Percentiles rank a stretch among this genome's conserved stretches.
Evolutionary conservation across 306 rosid genomes (phyloP).

Genomic region (Quercus suber): DNA sequence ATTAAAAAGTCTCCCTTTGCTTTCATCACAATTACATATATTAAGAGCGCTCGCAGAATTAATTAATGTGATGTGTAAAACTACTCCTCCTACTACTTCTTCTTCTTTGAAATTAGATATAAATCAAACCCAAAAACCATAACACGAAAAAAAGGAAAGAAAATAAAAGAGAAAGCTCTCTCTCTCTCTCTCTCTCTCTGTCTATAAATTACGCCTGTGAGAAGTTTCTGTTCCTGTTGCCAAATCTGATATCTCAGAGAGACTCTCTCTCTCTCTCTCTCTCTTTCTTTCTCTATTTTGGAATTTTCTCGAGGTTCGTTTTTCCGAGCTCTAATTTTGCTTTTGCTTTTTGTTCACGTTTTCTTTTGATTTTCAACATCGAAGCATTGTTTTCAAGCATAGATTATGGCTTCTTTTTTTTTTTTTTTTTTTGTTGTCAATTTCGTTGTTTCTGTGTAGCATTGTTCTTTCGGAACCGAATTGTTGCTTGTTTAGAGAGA

Average conservation of each 20-base stretch:
- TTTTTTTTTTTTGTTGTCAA: background rate
- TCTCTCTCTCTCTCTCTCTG: conserved; percentile 11
- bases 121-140: background rate
- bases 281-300: background rate
- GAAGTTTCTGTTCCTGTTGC: conserved; percentile 26
- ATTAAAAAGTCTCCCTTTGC: too few species aligned
- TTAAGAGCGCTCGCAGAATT: too few species aligned
- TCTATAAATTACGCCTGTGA: conserved; percentile 4
- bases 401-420: background rate
- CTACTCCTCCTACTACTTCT: too few species aligned
- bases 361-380: conserved; percentile 4
- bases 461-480: conserved; percentile 2
- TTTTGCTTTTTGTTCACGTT: background rate
- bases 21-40: too few species aligned
- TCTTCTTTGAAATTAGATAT: too few species aligned
- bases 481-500: conserved; percentile 5
- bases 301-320: conserved; percentile 40
- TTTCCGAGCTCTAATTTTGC: conserved; percentile 10
- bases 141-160: background rate
- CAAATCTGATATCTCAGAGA: conserved; percentile 12
- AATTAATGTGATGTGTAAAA: too few species aligned
- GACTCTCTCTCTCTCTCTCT: conserved; percentile 3
- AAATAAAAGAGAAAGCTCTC: background rate
- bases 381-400: conserved; percentile 4
- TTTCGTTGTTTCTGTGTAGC: conserved; percentile 8